Evolutionary conservation across 2,329 filamentous ascomycete species (phyloP), one percentile per base, ranked within the genome.

Genomic region (Fusarium duplospermum): DNA sequence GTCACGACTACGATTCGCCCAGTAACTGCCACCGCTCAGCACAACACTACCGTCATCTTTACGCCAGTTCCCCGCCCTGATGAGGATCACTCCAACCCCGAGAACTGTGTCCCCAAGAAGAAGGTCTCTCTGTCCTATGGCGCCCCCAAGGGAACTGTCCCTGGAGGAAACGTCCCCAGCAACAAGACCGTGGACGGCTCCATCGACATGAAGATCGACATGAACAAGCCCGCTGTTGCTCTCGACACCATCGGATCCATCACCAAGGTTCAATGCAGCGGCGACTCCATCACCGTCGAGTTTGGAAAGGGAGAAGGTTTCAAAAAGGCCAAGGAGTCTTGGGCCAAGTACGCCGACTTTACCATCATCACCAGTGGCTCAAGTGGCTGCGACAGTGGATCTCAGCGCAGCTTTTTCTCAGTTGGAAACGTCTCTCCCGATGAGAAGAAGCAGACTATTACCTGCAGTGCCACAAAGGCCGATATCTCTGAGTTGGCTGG

Each of bases 291-390:
- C 5, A 62, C 66, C 9, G 47, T 75, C 24, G 61, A 63, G n/a
- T 75, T 75, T 56, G 47, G 56, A 27, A 33, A 66, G 10, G 47
- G 57, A 4, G 59, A 57, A 3, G 63, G 63, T n/a, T 75, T 73
- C 22, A 42, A 60, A 22, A 64, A 69, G 52, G 72, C 72, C 2
- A 42, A 67, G 6, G 58, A 36, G 9, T 62, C 67, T 38, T 75
- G 72, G 72, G 57, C 66, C 6, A 50, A 73, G 27, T 61, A 73
- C 24, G 60, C 62, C 14, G 42, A 35, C 18, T 71, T 86, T 40
- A 77, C 85, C 45, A 71, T 86, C 59, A 80, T 86, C 69, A 86
- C 84, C 16, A 86, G 84, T 76, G 81, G 85, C 74, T 64, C 82
- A 22, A 83, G 83, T 33, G 79, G 83, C 66, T 86, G 84, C 67